phyloP scores from a whole-genome alignment of 305 asterid species.

The Solanum hybrid region DNA sequence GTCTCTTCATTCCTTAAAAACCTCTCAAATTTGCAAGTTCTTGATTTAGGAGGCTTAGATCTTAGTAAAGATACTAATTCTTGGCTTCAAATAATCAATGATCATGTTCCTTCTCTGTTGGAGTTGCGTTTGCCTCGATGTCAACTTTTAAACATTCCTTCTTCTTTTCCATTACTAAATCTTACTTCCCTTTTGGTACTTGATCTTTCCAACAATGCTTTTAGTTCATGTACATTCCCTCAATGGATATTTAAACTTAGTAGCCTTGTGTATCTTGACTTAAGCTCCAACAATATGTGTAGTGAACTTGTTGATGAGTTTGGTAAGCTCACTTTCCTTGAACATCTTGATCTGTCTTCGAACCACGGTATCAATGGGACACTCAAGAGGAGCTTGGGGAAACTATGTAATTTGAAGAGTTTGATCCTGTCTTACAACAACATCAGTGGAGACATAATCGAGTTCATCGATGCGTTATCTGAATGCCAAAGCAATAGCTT shows the following conservation, averaged over 20 bases:
- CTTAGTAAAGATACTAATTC: constrained; percentile 5
- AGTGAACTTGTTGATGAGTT: constrained; percentile 9
- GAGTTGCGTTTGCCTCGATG: constrained; percentile 24
- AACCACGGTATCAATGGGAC: constrained; percentile 9
- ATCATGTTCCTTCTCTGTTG: constrained; percentile 15
- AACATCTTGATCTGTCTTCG: constrained; percentile 19
- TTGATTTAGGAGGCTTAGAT: constrained; percentile 21
- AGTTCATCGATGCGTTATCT: constrained; percentile 15
- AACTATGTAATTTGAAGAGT: constrained; percentile 17
- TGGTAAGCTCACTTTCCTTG: constrained; percentile 18
- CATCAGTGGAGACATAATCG: constrained; percentile 10
- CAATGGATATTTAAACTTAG: constrained; percentile 18
- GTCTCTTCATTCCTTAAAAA: constrained; percentile 17
- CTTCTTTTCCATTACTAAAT: constrained; percentile 16
- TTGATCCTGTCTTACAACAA: constrained; percentile 9
- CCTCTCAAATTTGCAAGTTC: constrained; percentile 13
- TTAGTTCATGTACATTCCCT: constrained; percentile 19
- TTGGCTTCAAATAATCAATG: constrained; percentile 23
- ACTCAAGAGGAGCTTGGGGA: constrained; percentile 10
- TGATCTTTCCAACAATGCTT: constrained; percentile 22
- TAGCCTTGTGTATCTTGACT: constrained; percentile 15
- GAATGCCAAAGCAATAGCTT: constrained; percentile 15
- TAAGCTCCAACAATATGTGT: not conserved
- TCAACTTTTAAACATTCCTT: constrained; percentile 17
- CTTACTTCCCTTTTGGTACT: constrained; percentile 25